These are phyloP conservation scores for Schizopora paradoxa DNA, from an alignment of 1,284 basidiomycete species.

Conservation along the genomic window DNA sequence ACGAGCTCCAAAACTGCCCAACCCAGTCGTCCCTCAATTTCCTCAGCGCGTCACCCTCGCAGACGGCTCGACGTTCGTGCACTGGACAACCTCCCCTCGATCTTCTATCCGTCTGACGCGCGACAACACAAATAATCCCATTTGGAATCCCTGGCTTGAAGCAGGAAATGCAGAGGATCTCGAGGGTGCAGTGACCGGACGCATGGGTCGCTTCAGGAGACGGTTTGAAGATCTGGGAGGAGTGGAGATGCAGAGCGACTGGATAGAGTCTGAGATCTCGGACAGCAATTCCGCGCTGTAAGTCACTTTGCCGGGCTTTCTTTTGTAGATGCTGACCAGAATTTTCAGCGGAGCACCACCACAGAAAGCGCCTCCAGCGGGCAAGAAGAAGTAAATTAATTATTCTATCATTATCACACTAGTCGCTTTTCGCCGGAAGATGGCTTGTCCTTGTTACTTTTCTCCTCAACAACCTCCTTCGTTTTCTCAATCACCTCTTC, in stretches of 20 bases:
- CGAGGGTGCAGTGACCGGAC: slow-evolving; percentile 62
- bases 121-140: slow-evolving; percentile 80
- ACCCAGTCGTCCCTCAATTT: slow-evolving; percentile 78
- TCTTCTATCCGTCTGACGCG: slow-evolving; percentile 70
- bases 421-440: slow-evolving; percentile 3
- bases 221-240: slow-evolving; percentile 61
- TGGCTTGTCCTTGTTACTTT: no score
- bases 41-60: slow-evolving; percentile 78
- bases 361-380: not conserved
- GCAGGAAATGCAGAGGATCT: slow-evolving; percentile 50
- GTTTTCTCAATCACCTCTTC: slow-evolving; percentile 20
- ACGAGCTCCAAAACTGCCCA: slow-evolving; percentile 60
- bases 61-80: slow-evolving; percentile 82
- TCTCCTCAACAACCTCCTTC: slow-evolving; percentile 10
- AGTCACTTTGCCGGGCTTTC: not conserved
- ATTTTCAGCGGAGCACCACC: no score
- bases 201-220: slow-evolving; percentile 75
- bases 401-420: slow-evolving; percentile 13
- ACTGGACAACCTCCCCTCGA: slow-evolving; percentile 81
- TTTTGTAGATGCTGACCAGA: no score
- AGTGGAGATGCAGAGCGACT: slow-evolving; percentile 38
- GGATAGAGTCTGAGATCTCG: slow-evolving; percentile 42
- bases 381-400: slow-evolving; percentile 3
- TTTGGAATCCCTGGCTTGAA: slow-evolving; percentile 48
- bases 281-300: not conserved